Percentiles rank a stretch among this genome's conserved stretches.
Conservation (phyloP, 805 yeast species). For the Scheffersomyces stipitis region DNA sequence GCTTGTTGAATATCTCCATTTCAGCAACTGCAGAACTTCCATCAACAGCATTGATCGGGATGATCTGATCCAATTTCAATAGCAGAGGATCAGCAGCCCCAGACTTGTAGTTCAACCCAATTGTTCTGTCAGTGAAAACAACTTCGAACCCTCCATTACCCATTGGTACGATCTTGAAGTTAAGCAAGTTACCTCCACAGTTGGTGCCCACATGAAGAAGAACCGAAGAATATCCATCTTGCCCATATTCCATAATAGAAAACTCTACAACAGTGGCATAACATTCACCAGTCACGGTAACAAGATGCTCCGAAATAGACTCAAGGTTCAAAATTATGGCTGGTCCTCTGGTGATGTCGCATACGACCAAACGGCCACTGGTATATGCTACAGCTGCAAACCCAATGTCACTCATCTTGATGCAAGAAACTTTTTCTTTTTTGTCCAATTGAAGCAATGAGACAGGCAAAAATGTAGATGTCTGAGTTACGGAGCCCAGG, state of each 20-base stretch:
- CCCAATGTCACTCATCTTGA: slow-evolving; percentile 73
- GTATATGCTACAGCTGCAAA: slow-evolving; percentile 80
- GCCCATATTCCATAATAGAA: slow-evolving; percentile 65
- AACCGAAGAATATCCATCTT: slow-evolving; percentile 71
- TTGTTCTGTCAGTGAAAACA: slow-evolving; percentile 44
- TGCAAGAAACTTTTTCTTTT: slow-evolving; percentile 52
- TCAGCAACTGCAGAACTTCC: slow-evolving; percentile 71
- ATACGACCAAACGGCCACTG: slow-evolving; percentile 69
- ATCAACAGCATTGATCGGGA: slow-evolving; percentile 55
- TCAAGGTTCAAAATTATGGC: slow-evolving; percentile 55
- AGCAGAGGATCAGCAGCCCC: slow-evolving; percentile 45
- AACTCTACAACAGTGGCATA: slow-evolving; percentile 66
- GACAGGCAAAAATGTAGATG: slow-evolving; percentile 34
- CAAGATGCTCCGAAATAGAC: slow-evolving; percentile 24
- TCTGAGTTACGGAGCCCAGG: slow-evolving; percentile 36
- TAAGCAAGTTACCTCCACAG: slow-evolving; percentile 63
- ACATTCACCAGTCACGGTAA: slow-evolving; percentile 30
- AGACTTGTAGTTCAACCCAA: slow-evolving; percentile 34
- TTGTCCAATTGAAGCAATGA: slow-evolving; percentile 24
- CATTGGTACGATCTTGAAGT: slow-evolving; percentile 65
- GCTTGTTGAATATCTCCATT: slow-evolving; percentile 52
- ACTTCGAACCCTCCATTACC: slow-evolving; percentile 60
- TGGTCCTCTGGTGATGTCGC: slow-evolving; percentile 76
- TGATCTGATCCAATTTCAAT: slow-evolving; percentile 52
- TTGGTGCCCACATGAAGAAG: slow-evolving; percentile 74